Conservation (phyloP, 1,284 basidiomycete species). For the Rhodotorula sp. region DNA sequence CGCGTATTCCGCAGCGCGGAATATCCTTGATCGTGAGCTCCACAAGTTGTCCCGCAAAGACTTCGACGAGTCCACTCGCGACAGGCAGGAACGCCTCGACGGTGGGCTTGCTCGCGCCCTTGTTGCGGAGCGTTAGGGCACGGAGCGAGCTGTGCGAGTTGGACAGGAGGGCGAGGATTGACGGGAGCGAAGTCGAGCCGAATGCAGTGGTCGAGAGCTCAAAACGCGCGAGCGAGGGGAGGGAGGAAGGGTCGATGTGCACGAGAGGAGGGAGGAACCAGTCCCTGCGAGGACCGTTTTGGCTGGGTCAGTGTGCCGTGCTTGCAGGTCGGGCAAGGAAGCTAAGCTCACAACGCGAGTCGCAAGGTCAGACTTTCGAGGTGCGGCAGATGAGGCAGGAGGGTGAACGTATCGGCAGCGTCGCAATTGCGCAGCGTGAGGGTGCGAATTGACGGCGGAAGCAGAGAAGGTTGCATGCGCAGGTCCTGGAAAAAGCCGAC, state of each 20-base stretch:
- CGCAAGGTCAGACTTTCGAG: slow-evolving; percentile 23
- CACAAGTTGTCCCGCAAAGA: not conserved
- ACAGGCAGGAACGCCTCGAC: slow-evolving; percentile 9
- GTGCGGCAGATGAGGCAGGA: slow-evolving; percentile 10
- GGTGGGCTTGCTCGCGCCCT: slow-evolving; percentile 3
- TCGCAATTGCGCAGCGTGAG: slow-evolving; percentile 28
- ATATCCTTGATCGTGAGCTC: slow-evolving; percentile 26
- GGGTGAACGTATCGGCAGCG: slow-evolving; percentile 11
- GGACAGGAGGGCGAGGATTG: slow-evolving; percentile 18
- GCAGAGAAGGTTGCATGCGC: not conserved
- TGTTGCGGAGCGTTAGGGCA: slow-evolving; percentile 27
- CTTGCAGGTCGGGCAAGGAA: too few species aligned
- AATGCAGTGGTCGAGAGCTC: slow-evolving; percentile 35
- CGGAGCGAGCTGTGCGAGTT: slow-evolving; percentile 14
- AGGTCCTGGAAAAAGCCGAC: slow-evolving; percentile 24
- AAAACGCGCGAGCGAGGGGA: slow-evolving; percentile 13
- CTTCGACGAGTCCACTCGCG: not conserved
- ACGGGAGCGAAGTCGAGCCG: slow-evolving; percentile 11
- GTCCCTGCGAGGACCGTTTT: not conserved
- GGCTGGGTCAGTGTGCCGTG: too few species aligned
- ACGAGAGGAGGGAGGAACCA: slow-evolving; percentile 4
- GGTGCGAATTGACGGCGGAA: slow-evolving; percentile 12
- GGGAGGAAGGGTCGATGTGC: not conserved
- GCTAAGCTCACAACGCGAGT: slow-evolving; percentile 11
- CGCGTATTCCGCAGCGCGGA: slow-evolving; percentile 6